Percentiles rank a stretch among this genome's conserved stretches.
Conservation (phyloP, 805 yeast species). For the Wickerhamomyces subpelliculosus region DNA sequence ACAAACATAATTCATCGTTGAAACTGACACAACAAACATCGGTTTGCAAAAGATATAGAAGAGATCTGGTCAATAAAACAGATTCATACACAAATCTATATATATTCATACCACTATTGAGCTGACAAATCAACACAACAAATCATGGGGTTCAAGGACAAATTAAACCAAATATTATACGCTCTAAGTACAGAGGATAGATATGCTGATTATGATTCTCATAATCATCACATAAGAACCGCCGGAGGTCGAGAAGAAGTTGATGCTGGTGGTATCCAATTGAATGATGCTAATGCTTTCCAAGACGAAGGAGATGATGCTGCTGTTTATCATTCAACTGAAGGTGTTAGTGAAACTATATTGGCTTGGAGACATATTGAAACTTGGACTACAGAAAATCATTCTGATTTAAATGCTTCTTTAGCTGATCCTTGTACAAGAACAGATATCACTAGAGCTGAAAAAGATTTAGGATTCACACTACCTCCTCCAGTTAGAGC, state of each 20-base stretch:
- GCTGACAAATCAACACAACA: not conserved
- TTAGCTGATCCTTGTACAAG: conserved; percentile 73
- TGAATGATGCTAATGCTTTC: conserved; percentile 25
- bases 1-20: too few relatives aligned
- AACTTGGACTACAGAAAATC: conserved; percentile 70
- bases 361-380: conserved; percentile 89
- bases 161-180: conserved; percentile 53
- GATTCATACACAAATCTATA: too few relatives aligned
- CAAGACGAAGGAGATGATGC: conserved; percentile 27
- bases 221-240: conserved; percentile 28
- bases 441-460: conserved; percentile 76
- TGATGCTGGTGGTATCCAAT: conserved; percentile 8
- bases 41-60: too few relatives aligned
- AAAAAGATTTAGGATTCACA: conserved; percentile 65
- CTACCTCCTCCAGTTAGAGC: conserved; percentile 82
- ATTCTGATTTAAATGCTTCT: conserved; percentile 76
- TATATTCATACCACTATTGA: too few relatives aligned
- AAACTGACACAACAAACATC: too few relatives aligned
- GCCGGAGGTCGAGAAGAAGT: conserved; percentile 10
- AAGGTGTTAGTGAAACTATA: conserved; percentile 68
- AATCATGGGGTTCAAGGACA: conserved; percentile 34
- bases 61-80: too few relatives aligned
- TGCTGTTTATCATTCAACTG: conserved; percentile 28
- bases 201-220: conserved; percentile 58
- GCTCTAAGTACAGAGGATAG: conserved; percentile 61